A percentile compares a stretch with the other conserved stretches of the same genome.
phyloP scores from a whole-genome alignment of 495 filamentous ascomycete genomes.

The Beverwykella pulmonaria region DNA sequence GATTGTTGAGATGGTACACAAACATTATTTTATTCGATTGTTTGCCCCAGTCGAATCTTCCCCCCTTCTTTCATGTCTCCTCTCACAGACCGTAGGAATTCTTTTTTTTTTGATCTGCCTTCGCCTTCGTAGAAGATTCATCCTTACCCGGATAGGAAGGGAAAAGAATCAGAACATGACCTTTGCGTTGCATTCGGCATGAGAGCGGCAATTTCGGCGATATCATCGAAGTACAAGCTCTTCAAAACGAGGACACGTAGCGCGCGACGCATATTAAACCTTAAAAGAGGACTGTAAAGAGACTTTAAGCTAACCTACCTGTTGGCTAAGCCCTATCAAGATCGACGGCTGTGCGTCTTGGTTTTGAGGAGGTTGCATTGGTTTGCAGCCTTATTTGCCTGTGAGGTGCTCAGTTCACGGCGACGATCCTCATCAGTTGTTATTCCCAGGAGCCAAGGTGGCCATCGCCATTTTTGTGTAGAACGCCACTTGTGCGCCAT shows the following conservation, averaged over 20 bases:
- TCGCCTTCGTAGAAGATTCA: background rate
- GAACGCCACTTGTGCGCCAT: background rate
- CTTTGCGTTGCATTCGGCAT: background rate
- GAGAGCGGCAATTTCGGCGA: background rate
- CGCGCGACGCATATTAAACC: too few relatives aligned
- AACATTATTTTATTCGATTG: background rate
- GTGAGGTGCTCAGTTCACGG: background rate
- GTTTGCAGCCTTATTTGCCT: background rate
- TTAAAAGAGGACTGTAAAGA: too few relatives aligned
- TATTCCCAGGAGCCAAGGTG: background rate
- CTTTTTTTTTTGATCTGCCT: background rate
- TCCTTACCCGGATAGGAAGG: too few relatives aligned
- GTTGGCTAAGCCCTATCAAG: too few relatives aligned
- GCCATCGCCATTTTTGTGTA: background rate
- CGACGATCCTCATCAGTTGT: background rate
- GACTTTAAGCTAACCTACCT: too few relatives aligned
- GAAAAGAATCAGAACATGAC: background rate
- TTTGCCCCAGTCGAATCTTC: background rate
- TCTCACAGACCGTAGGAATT: background rate
- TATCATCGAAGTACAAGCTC: background rate
- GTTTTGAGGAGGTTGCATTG: too few relatives aligned
- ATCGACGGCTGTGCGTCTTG: too few relatives aligned
- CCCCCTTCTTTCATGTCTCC: background rate
- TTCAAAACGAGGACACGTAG: too few relatives aligned
- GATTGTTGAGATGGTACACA: background rate